These are phyloP conservation scores for Hyaloscypha finlandica DNA, from an alignment of 495 filamentous ascomycete genomes.

Conservation along the genomic window DNA sequence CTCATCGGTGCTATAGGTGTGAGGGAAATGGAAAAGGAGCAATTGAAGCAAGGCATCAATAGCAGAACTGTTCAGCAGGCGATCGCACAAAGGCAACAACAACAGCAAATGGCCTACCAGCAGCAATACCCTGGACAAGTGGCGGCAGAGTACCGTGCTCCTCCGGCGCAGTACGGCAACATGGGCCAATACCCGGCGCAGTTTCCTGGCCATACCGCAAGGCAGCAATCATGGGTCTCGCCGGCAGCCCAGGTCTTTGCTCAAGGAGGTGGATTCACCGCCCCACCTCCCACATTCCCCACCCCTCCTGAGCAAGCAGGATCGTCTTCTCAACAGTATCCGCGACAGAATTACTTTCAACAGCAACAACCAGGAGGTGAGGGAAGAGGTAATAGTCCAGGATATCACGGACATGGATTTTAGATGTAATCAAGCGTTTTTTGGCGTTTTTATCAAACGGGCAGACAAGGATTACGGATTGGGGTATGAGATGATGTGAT, in stretches of 20 bases:
- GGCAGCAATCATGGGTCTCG: constrained; percentile 16
- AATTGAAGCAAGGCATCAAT: constrained; percentile 70
- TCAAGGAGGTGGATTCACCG: constrained; percentile 30
- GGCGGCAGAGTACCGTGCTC: neutral
- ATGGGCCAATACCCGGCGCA: constrained; percentile 26
- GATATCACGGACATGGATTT: constrained; percentile 12
- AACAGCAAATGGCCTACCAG: constrained; percentile 21
- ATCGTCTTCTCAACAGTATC: constrained; percentile 17
- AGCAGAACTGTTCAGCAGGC: constrained; percentile 76
- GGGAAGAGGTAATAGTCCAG: constrained; percentile 21
- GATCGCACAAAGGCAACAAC: constrained; percentile 31
- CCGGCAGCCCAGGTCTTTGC: constrained; percentile 31
- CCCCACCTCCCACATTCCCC: constrained; percentile 14
- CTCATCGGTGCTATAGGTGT: constrained; percentile 76
- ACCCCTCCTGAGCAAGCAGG: constrained; percentile 13
- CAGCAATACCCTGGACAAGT: constrained; percentile 20
- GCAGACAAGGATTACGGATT: neutral
- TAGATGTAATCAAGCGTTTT: neutral
- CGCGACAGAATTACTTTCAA: constrained; percentile 27
- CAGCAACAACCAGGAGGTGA: constrained; percentile 24
- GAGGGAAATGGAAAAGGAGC: constrained; percentile 71
- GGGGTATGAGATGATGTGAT: neutral
- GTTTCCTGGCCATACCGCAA: constrained; percentile 16
- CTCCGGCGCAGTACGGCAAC: constrained; percentile 6
- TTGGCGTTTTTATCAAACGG: neutral